Percentiles rank a stretch among this genome's conserved stretches.
These are phyloP conservation scores for Erucastrum elatum DNA, from an alignment of 345 rosid species.

Conservation along the genomic window DNA sequence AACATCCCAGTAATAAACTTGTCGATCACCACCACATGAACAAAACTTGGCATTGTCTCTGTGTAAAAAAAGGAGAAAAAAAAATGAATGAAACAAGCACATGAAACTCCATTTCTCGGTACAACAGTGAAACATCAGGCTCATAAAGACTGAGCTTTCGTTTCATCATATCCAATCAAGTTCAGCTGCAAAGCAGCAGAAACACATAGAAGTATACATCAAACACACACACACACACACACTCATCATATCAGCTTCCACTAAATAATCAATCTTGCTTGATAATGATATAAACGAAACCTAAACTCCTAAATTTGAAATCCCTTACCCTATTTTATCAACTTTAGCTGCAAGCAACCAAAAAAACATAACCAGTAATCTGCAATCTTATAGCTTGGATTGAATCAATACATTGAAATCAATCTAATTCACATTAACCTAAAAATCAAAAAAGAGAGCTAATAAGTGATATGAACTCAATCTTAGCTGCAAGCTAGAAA, in stretches of 20 bases:
- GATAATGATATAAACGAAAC: background rate
- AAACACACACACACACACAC: background rate
- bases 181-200: too few relatives aligned
- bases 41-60: conserved; percentile 86
- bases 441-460: too few relatives aligned
- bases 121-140: too few relatives aligned
- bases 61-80: background rate
- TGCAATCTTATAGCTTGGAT: background rate
- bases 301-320: background rate
- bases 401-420: background rate
- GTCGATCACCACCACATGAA: conserved; percentile 96
- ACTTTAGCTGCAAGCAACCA: too few relatives aligned
- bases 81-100: background rate
- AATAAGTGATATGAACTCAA: background rate
- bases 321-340: background rate
- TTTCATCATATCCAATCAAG: too few relatives aligned
- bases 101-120: too few relatives aligned
- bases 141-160: too few relatives aligned
- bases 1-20: conserved; percentile 95
- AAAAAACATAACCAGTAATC: too few relatives aligned
- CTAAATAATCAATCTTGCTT: background rate
- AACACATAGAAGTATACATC: too few relatives aligned
- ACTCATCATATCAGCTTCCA: background rate
- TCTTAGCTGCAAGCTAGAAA: conserved; percentile 19
- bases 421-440: background rate